phyloP scores from a whole-genome alignment of 1,139 yeast genomes.

The Nematodospora anomalae region DNA sequence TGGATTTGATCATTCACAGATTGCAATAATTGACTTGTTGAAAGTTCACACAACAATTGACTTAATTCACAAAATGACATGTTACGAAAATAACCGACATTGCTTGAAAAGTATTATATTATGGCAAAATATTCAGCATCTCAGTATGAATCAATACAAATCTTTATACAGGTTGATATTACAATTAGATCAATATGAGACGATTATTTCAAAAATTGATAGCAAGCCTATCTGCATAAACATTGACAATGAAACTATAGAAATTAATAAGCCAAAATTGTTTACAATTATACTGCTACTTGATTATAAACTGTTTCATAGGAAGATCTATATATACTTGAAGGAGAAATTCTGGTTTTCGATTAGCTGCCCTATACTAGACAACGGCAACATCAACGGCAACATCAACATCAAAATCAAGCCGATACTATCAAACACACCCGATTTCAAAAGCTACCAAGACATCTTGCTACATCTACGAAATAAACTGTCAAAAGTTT shows the following conservation, averaged over 20 bases:
- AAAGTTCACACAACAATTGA: constrained; percentile 14
- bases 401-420: not conserved
- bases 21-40: constrained; percentile 20
- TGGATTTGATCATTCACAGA: constrained; percentile 15
- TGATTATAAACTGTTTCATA: constrained; percentile 16
- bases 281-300: constrained; percentile 29
- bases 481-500: constrained; percentile 20
- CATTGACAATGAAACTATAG: constrained; percentile 12
- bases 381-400: not conserved
- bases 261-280: constrained; percentile 21
- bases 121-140: constrained; percentile 28
- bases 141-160: constrained; percentile 22
- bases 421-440: not conserved
- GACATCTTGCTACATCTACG: constrained; percentile 13
- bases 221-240: constrained; percentile 8
- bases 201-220: constrained; percentile 14
- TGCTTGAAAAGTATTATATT: constrained; percentile 20
- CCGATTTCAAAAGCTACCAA: constrained; percentile 4
- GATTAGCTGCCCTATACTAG: constrained; percentile 10
- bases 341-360: constrained; percentile 45
- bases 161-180: constrained; percentile 29
- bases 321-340: constrained; percentile 28
- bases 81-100: constrained; percentile 7
- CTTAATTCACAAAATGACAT: constrained; percentile 13
- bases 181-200: constrained; percentile 33